Evolutionary conservation across 305 asterid genomes (phyloP), one percentile per base, ranked within the genome.

Genomic region (Fraxinus baroniana): DNA sequence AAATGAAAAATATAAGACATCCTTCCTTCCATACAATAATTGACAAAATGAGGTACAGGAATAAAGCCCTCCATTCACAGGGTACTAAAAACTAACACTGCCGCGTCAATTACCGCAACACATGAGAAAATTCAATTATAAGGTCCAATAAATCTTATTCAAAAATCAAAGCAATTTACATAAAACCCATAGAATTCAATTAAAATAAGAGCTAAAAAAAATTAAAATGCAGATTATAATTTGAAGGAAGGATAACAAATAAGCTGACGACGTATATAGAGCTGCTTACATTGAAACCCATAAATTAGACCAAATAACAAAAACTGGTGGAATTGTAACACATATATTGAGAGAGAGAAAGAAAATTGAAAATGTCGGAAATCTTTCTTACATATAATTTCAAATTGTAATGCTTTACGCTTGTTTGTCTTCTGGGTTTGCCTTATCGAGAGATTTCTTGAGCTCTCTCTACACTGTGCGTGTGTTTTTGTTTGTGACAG

Each of bases 361-460:
- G 55, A 62, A 12, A 80, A 71, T 37, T 71, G 39, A 46, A 78
- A 78, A 80, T 83, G 83, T 10, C 55, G 71, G 64, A 28, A 79
- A 37, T n/a, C 74, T 26, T 18, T 10, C 90, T 87, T 79, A 87
- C 90, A 28, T 79, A 52, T 35, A 70, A 71, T 24, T 79, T 74
- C 37, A 64, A 46, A 26, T 78, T 60, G 41, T 46, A 84, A 74
- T 76, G 57, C 18, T 70, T 70, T 26, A 30, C 7, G 9, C 74
- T 49, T 26, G 17, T 33, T 46, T 13, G 28, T 22, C 28, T 77
- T 78, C 32, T 64, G 77, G 18, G 44, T 12, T 52, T 82, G 77
- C 78, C 80, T 78, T 57, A 22, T 75, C 74, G 72, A 41, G 78
- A 26, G 84, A 33, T 26, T 77, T 30, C 66, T 75, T 32, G 66